phyloP scores from a whole-genome alignment of 2,329 filamentous ascomycete genomes.

The Aspergillus jensenii region DNA sequence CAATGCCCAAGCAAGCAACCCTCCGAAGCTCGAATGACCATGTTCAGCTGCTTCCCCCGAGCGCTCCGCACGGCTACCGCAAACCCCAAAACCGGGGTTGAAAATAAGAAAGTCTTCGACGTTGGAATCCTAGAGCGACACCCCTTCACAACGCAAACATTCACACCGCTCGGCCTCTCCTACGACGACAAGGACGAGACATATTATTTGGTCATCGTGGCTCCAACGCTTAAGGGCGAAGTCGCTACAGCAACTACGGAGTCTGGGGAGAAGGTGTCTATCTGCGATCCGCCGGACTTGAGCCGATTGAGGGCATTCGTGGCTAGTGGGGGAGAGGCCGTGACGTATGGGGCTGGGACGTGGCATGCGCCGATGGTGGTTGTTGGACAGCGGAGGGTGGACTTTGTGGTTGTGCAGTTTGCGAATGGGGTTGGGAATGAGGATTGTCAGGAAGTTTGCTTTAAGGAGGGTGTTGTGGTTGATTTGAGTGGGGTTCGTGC shows the following conservation, averaged over 20 bases:
- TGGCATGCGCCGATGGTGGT: constrained; percentile 98
- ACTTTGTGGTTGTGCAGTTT: constrained; percentile 89
- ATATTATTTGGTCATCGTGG: constrained; percentile 81
- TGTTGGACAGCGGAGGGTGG: constrained; percentile 67
- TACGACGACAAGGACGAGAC: constrained; percentile 29
- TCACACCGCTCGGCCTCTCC: constrained; percentile 69
- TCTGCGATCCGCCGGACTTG: constrained; percentile 68
- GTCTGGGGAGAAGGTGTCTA: constrained; percentile 25
- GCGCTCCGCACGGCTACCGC: constrained; percentile 40
- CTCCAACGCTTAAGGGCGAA: constrained; percentile 64
- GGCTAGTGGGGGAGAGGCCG: constrained; percentile 73
- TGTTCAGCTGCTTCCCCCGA: constrained; percentile 82
- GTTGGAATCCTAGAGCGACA: constrained; percentile 82
- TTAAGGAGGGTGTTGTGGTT: constrained; percentile 42
- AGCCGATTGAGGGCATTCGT: constrained; percentile 71
- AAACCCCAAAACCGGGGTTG: constrained; percentile 9
- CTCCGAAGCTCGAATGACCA: constrained; percentile 69
- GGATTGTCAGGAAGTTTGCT: constrained; percentile 79
- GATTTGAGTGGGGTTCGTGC: constrained; percentile 19
- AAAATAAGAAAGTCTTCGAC: constrained; percentile 49
- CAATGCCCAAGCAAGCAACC: constrained; percentile 44
- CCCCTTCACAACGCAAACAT: constrained; percentile 92
- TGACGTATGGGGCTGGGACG: constrained; percentile 87
- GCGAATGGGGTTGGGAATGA: constrained; percentile 77
- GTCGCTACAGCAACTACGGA: constrained; percentile 34